Evolutionary conservation across 139 green algal species (phyloP), one percentile per base, ranked within the genome.

Genomic region (Gonium pectorale): DNA sequence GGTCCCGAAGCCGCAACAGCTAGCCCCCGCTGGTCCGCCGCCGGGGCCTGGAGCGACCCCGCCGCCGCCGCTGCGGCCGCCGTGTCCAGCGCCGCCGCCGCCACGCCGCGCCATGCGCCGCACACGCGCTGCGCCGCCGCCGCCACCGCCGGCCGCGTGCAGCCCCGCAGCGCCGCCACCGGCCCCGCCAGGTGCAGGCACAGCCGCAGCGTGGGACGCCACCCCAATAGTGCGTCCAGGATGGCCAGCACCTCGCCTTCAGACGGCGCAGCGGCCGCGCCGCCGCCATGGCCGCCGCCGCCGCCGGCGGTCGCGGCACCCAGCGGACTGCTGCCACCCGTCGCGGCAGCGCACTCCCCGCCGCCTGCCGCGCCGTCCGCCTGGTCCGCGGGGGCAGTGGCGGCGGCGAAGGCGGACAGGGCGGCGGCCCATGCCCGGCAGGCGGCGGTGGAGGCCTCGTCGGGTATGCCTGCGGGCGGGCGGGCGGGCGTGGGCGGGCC

Each of bases 51-150:
- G n/a, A n/a, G n/a, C n/a, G n/a, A n/a, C n/a, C n/a, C n/a, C n/a
- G n/a, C n/a, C n/a, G n/a, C n/a, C n/a, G n/a, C n/a, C 37, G 54
- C 74, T 37, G 40, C n/a, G 0, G 52, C 37, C 7, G 72, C 54
- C 37, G 35, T 54, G 49, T 37, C 56, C 52, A 81, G 72, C 51
- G 72, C 72, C 72, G 49, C 72, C 72, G 72, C 52, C 52, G 72
- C 72, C 72, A 68, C 41, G 21, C 11, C 11, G 4, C 59, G 74
- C 74, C 74, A 81, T 11, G 3, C 54, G 27, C 2, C 74, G 7
- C 11, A n/a, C 56, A 81, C 54, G 1, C 38, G 38, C 37, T 56
- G 11, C 26, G 74, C 74, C 40, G 74, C 74, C 24, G 22, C 56
- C 54, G 56, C 74, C 74, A 81, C 56, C 31, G 26, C 35, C 19